Conservation (phyloP, 2,329 filamentous ascomycete genomes). For the Neonectria sp. region DNA sequence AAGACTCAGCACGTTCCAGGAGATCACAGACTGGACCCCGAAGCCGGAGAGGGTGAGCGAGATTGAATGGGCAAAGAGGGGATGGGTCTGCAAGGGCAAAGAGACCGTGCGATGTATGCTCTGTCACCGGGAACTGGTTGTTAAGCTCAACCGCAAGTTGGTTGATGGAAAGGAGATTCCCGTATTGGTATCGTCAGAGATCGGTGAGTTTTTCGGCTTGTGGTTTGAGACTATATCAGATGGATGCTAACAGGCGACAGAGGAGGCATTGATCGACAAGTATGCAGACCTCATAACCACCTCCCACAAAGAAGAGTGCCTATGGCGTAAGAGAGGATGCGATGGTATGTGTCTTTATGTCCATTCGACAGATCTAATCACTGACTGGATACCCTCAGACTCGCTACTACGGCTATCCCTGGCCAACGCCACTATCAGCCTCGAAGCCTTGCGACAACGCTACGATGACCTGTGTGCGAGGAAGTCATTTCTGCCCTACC, state of each 20-base stretch:
- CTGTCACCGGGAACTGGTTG: constrained; percentile 87
- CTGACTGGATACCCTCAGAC: constrained; percentile 57
- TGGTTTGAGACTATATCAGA: background rate
- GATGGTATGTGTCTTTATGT: constrained; percentile 70
- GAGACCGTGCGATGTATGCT: constrained; percentile 90
- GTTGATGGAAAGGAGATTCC: constrained; percentile 69
- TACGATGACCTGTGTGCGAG: constrained; percentile 75
- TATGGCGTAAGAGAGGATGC: constrained; percentile 91
- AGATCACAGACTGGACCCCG: constrained; percentile 92
- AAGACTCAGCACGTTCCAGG: constrained; percentile 88
- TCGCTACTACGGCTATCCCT: constrained; percentile 74
- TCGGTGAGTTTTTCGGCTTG: constrained; percentile 55
- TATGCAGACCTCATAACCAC: constrained; percentile 81
- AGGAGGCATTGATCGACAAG: constrained; percentile 80
- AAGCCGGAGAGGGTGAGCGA: constrained; percentile 91
- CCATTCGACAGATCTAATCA: constrained; percentile 29
- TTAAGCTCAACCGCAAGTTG: constrained; percentile 79
- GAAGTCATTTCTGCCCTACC: constrained; percentile 71
- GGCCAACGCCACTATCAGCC: constrained; percentile 71
- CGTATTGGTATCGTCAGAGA: constrained; percentile 71
- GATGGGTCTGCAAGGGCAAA: constrained; percentile 88
- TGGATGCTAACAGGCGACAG: constrained; percentile 52
- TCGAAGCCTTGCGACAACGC: constrained; percentile 72
- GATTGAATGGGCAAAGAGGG: constrained; percentile 93
- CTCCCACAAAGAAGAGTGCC: constrained; percentile 84